Evolutionary conservation across 495 filamentous ascomycete genomes (phyloP).

Genomic region (Penicillium subrubescens): DNA sequence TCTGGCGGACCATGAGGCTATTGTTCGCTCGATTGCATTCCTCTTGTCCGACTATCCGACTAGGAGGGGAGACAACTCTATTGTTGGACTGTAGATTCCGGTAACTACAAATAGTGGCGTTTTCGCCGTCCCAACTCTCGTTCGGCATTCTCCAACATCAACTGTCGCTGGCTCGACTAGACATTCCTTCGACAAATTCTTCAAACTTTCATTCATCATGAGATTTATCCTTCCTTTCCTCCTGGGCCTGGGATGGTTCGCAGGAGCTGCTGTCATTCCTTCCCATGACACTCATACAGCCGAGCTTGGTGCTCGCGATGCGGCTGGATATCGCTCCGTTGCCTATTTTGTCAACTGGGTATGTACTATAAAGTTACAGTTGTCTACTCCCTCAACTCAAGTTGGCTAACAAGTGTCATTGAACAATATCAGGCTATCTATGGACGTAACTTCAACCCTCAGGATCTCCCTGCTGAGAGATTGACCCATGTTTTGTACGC

Average conservation of each 20-base stretch:
- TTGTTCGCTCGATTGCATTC: neutral
- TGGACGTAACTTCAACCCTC: constrained; percentile 69
- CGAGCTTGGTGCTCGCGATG: constrained; percentile 17
- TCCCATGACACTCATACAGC: neutral
- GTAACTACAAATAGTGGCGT: neutral
- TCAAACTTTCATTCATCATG: constrained; percentile 15
- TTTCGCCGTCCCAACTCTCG: neutral
- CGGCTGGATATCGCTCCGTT: constrained; percentile 62
- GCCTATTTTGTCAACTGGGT: constrained; percentile 88
- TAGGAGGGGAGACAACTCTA: neutral
- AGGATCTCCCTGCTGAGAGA: constrained; percentile 71
- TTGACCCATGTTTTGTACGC: constrained; percentile 88
- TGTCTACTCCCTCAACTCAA: neutral
- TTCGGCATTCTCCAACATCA: constrained; percentile 1
- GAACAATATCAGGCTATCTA: constrained; percentile 63
- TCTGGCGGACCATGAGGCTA: constrained; percentile 4
- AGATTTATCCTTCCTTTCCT: constrained; percentile 13
- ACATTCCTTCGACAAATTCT: neutral
- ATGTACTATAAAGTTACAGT: neutral
- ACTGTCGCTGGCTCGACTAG: constrained; percentile 16
- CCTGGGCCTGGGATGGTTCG: constrained; percentile 17
- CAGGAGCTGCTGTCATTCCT: constrained; percentile 15
- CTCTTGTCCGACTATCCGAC: neutral
- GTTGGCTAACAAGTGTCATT: neutral
- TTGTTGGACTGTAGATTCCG: neutral